Evolutionary conservation across 768 basidiomycete species (phyloP).

Genomic region (Naganishia kalamii): DNA sequence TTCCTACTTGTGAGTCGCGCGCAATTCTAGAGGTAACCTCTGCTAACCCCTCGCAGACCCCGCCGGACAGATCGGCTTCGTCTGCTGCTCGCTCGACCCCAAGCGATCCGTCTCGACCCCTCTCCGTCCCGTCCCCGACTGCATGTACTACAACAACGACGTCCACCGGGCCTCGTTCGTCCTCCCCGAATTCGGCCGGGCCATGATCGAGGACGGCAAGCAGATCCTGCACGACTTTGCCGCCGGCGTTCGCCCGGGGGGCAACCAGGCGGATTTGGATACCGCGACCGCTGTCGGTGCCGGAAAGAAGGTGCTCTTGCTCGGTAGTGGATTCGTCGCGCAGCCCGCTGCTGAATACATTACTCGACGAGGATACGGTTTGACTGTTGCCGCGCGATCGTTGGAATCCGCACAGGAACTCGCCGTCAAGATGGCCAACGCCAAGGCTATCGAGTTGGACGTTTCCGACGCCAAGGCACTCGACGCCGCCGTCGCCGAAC

Average conservation of each 20-base stretch:
- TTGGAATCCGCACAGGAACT: slow-evolving; percentile 51
- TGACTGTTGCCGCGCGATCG: slow-evolving; percentile 89
- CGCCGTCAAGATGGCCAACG: slow-evolving; percentile 63
- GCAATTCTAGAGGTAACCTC: neutral
- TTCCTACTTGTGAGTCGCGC: slow-evolving; percentile 63
- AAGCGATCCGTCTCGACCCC: slow-evolving; percentile 66
- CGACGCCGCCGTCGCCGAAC: slow-evolving; percentile 70
- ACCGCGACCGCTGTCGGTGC: slow-evolving; percentile 20
- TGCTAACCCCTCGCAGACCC: slow-evolving; percentile 54
- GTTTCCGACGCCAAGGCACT: slow-evolving; percentile 64
- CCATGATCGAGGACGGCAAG: slow-evolving; percentile 64
- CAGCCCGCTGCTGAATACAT: slow-evolving; percentile 94
- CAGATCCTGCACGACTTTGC: slow-evolving; percentile 50
- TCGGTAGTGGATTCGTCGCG: slow-evolving; percentile 93
- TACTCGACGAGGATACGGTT: slow-evolving; percentile 65
- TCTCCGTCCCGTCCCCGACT: slow-evolving; percentile 62
- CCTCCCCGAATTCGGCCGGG: slow-evolving; percentile 84
- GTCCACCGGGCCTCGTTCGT: slow-evolving; percentile 78
- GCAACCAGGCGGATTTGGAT: neutral
- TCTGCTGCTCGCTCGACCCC: slow-evolving; percentile 72
- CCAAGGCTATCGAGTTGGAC: slow-evolving; percentile 73
- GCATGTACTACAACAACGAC: slow-evolving; percentile 75
- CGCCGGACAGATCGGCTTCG: slow-evolving; percentile 93
- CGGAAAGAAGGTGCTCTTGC: slow-evolving; percentile 67
- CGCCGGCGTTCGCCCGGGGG: slow-evolving; percentile 35